Percentiles rank a stretch among this genome's conserved stretches.
These are phyloP conservation scores for Ophiorrhiza pumila DNA, from an alignment of 257 asterid genomes.

Conservation along the genomic window DNA sequence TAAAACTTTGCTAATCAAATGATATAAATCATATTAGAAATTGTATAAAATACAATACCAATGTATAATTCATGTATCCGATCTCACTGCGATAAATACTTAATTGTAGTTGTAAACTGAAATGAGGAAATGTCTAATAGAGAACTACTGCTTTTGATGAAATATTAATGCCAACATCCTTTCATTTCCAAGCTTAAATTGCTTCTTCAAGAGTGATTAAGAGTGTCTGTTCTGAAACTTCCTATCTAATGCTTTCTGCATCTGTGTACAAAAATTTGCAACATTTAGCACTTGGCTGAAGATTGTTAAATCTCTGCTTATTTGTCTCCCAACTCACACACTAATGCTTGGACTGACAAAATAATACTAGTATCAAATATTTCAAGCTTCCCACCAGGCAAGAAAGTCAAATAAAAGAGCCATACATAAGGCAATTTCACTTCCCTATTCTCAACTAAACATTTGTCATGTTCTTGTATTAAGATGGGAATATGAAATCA, in stretches of 20 bases:
- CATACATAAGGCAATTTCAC: background rate
- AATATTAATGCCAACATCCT: too few species aligned
- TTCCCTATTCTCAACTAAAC: background rate
- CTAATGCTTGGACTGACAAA: background rate
- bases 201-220: background rate
- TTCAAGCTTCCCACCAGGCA: background rate
- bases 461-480: background rate
- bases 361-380: too few species aligned
- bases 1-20: too few species aligned
- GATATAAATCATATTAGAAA: too few species aligned
- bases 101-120: too few species aligned
- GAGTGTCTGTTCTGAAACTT: background rate
- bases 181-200: too few species aligned
- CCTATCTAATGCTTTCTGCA: background rate
- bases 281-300: background rate
- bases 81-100: too few species aligned
- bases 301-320: background rate
- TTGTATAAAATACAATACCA: too few species aligned
- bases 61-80: too few species aligned
- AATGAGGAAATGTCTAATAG: too few species aligned
- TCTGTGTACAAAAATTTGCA: background rate
- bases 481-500: background rate
- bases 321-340: background rate
- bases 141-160: too few species aligned
- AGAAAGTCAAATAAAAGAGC: too few species aligned